A percentile compares a stretch with the other conserved stretches of the same genome.
Evolutionary conservation across 2,329 filamentous ascomycete species (phyloP).

Genomic region (Zymoseptoria pseudotritici): DNA sequence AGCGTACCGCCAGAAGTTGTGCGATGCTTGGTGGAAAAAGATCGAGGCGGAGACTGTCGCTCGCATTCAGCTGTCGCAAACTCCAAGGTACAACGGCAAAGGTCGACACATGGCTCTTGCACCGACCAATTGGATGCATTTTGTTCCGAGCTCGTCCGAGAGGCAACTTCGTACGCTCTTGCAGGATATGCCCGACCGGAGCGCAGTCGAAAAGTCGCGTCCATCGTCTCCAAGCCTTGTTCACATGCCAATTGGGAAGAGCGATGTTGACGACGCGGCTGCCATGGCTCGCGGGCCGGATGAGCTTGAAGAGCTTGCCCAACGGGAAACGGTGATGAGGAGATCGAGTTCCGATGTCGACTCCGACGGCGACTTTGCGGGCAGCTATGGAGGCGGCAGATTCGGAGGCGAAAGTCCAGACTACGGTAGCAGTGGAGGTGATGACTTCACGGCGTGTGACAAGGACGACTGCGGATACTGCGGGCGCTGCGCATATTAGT

Average conservation of each 20-base stretch:
- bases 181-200: not conserved
- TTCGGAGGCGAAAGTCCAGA: not conserved
- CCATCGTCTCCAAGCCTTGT: not conserved
- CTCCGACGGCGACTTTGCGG: not conserved
- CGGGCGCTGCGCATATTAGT: not conserved
- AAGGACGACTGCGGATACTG: not conserved
- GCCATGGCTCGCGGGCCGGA: not conserved
- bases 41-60: not conserved
- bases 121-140: not conserved
- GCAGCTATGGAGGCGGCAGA: not conserved
- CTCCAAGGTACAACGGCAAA: not conserved
- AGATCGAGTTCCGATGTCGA: not conserved
- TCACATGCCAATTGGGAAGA: not conserved
- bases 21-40: conserved; percentile 15
- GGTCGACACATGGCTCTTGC: not conserved
- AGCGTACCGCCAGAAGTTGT: conserved; percentile 20
- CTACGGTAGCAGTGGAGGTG: not conserved
- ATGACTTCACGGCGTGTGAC: not conserved
- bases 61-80: not conserved
- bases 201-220: not conserved
- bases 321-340: not conserved
- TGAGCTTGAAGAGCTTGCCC: not conserved
- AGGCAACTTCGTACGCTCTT: not conserved
- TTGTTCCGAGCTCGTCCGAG: not conserved
- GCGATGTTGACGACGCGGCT: not conserved